Conservation (phyloP, 805 yeast species). For the Kazachstania africana region DNA sequence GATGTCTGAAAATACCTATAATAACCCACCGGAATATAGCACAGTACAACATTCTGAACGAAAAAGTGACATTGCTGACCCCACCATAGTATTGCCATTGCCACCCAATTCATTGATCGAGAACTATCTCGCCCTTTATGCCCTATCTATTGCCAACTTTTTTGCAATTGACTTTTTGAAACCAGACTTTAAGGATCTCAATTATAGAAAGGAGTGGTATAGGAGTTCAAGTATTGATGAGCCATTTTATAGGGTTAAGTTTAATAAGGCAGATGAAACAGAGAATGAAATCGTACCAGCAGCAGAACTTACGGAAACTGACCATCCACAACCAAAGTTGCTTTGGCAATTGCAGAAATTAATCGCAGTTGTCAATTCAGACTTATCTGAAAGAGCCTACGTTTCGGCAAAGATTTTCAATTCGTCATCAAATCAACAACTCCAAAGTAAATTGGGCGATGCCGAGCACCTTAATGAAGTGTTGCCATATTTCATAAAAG, state of each 20-base stretch:
- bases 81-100: conserved; percentile 17
- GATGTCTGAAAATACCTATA: too few relatives aligned
- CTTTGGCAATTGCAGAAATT: conserved; percentile 22
- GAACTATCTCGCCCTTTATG: conserved; percentile 21
- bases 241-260: too few relatives aligned
- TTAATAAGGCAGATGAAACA: too few relatives aligned
- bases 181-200: conserved; percentile 18
- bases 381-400: conserved; percentile 14
- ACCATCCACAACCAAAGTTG: conserved; percentile 11
- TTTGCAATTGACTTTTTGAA: conserved; percentile 15
- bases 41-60: neutral
- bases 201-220: conserved; percentile 18
- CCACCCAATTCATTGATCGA: conserved; percentile 17
- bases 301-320: too few relatives aligned
- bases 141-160: conserved; percentile 14
- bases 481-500: conserved; percentile 20
- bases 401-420: conserved; percentile 14
- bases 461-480: conserved; percentile 22
- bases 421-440: conserved; percentile 11
- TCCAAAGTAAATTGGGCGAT: conserved; percentile 10
- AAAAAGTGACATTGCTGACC: conserved; percentile 10
- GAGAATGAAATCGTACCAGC: too few relatives aligned
- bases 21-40: neutral
- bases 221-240: conserved; percentile 6
- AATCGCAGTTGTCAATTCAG: conserved; percentile 12